A percentile compares a stretch with the other conserved stretches of the same genome.
Conservation (phyloP, 2,329 filamentous ascomycete species). For the Metarhizium anisopliae region DNA sequence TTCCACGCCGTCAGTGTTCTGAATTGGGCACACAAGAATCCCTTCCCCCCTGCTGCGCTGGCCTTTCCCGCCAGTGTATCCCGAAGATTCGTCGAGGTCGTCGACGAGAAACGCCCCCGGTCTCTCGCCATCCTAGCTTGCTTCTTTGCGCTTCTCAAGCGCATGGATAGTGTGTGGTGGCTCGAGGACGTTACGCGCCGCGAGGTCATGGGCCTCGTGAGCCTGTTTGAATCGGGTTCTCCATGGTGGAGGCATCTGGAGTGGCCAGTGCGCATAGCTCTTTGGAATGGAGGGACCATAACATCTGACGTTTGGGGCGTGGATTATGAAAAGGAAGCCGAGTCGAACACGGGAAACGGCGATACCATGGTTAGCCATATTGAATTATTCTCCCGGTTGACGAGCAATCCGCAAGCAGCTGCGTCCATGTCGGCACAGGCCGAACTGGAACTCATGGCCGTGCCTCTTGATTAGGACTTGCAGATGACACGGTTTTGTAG, state of each 20-base stretch:
- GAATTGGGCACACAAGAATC: slow-evolving; percentile 56
- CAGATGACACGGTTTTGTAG: background rate
- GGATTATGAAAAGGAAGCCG: slow-evolving; percentile 35
- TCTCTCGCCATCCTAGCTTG: slow-evolving; percentile 56
- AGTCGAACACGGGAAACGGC: slow-evolving; percentile 23
- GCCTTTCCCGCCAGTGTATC: slow-evolving; percentile 57
- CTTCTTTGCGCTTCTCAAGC: slow-evolving; percentile 58
- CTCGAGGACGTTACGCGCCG: slow-evolving; percentile 55
- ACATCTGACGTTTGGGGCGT: slow-evolving; percentile 49
- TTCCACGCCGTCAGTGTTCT: slow-evolving; percentile 56
- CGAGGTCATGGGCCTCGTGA: slow-evolving; percentile 55
- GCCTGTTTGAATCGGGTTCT: slow-evolving; percentile 48
- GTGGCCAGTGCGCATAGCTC: slow-evolving; percentile 50
- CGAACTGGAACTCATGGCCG: slow-evolving; percentile 21
- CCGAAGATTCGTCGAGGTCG: slow-evolving; percentile 49
- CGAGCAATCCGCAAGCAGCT: slow-evolving; percentile 19
- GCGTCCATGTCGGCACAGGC: slow-evolving; percentile 20
- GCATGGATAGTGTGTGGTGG: slow-evolving; percentile 59
- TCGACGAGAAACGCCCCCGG: slow-evolving; percentile 50
- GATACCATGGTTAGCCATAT: slow-evolving; percentile 31
- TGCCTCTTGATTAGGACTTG: slow-evolving; percentile 22
- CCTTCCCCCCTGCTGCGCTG: slow-evolving; percentile 48
- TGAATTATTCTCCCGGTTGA: slow-evolving; percentile 29
- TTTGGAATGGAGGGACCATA: slow-evolving; percentile 45
- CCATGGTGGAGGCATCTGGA: slow-evolving; percentile 53